Base-by-base conservation (phyloP, 331 rosid species). In the Phaseolus coccineus region DNA sequence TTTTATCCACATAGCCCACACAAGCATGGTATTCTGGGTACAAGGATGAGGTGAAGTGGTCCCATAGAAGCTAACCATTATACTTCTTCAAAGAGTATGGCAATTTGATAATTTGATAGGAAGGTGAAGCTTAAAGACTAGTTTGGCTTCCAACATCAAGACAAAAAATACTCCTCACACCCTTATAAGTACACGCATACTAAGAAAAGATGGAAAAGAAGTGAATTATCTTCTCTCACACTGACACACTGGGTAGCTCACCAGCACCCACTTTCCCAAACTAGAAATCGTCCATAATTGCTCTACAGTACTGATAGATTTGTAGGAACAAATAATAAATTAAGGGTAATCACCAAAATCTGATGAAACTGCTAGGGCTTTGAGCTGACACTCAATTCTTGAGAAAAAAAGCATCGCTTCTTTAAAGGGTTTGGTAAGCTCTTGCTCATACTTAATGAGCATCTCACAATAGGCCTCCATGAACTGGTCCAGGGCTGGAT, bases 391-490 rank as follows among this genome's bases (percentile, higher is more conserved):
- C 81, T 96, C 99, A 62, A 91, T 85, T 53, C 87, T 78, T 42
- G 93, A 90, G 39, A 96, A 87, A 69, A 93, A 96, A 61, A 90
- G 92, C 98, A 95, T 89, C 80, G 99, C 98, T 81, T 96, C 99
- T 68, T 88, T 96, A 76, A 96, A 93, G 77, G 99, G 99, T 77
- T 96, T 96, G 0, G 97, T 85, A 69, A 96, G 91, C 75, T 96
- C 99, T 84, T 91, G 97, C 83, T 93, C 99, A 22, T 95, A 95
- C 84, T 95, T 95, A 9, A 83, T 88, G 19, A 95, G 91, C 99
- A 95, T 95, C 92, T 95, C 99, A 77, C 99, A 95, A 48, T 95
- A 95, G 3, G 99, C 99, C 61, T 95, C 99, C 99, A 95, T 95
- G 91, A 95, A 95, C 96, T 93, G 99, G 40, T 95, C 98, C 79